Evolutionary conservation across 139 green algal genomes (phyloP).

Genomic region (Tetradesmus lagerheimii): DNA sequence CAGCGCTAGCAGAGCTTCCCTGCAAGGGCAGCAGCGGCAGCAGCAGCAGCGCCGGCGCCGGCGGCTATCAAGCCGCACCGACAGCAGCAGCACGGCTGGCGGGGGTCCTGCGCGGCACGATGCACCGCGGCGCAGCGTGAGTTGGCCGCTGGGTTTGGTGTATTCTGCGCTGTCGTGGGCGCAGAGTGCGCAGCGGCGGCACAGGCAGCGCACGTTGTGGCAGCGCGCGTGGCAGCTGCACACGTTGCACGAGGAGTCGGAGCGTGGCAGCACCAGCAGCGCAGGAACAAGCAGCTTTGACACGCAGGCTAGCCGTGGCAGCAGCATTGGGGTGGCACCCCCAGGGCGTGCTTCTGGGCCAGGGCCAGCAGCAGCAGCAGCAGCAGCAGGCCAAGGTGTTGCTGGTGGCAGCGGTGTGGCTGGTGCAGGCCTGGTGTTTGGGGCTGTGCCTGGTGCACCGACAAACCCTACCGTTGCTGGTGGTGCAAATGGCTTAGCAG

Average conservation of each 20-base stretch:
- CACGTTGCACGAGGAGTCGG: neutral
- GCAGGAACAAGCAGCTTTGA: neutral
- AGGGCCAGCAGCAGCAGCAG: neutral
- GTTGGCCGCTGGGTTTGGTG: neutral
- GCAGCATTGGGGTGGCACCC: neutral
- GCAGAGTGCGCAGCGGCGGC: neutral
- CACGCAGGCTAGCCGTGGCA: neutral
- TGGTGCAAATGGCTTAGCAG: neutral
- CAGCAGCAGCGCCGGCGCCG: constrained; percentile 6
- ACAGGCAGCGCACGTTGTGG: neutral
- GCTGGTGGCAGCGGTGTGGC: neutral
- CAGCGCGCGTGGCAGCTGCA: constrained; percentile 19
- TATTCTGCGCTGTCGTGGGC: constrained; percentile 1
- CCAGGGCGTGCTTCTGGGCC: too few relatives aligned
- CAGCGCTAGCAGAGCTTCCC: neutral
- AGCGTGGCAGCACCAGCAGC: constrained; percentile 10
- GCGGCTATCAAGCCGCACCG: neutral
- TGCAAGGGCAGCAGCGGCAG: neutral
- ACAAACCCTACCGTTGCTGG: too few relatives aligned
- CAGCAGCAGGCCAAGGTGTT: neutral
- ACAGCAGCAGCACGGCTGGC: neutral
- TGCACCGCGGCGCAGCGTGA: neutral
- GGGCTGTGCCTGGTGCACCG: neutral
- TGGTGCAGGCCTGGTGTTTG: neutral
- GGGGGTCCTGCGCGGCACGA: neutral